These are phyloP conservation scores for Tolypocladium paradoxum DNA, from an alignment of 2,329 filamentous ascomycete genomes.

Conservation along the genomic window DNA sequence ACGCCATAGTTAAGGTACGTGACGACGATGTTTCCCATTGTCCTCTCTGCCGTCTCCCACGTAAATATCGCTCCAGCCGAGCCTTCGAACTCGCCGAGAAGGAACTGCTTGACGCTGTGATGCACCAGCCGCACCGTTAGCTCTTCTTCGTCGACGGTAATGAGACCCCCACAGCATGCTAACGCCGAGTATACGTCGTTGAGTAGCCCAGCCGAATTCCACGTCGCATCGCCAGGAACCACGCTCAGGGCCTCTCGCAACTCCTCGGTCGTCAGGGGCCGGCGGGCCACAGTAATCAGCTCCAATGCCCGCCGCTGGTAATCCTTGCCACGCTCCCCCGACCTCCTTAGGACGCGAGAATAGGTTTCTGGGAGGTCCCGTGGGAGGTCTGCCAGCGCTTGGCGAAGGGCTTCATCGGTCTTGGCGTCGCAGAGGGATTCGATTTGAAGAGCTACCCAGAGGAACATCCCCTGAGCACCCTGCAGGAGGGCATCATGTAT, in stretches of 20 bases:
- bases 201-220: background rate
- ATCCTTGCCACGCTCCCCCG: background rate
- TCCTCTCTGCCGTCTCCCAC: background rate
- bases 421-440: slow-evolving; percentile 19
- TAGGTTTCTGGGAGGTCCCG: slow-evolving; percentile 19
- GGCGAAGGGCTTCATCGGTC: slow-evolving; percentile 24
- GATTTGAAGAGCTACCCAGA: slow-evolving; percentile 25
- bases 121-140: background rate
- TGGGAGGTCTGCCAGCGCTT: slow-evolving; percentile 19
- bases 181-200: background rate
- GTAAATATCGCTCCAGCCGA: background rate
- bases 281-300: background rate
- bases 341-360: slow-evolving; percentile 16
- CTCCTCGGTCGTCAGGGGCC: background rate
- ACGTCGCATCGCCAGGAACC: background rate
- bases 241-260: background rate
- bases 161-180: background rate
- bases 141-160: background rate
- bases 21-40: background rate
- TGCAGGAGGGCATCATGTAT: slow-evolving; percentile 8
- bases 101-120: background rate
- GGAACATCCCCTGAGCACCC: slow-evolving; percentile 26
- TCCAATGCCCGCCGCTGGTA: slow-evolving; percentile 13
- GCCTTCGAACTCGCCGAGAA: background rate
- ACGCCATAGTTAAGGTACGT: background rate